A percentile compares a stretch with the other conserved stretches of the same genome.
Evolutionary conservation across 495 filamentous ascomycete genomes (phyloP).

Genomic region (Penicillium goetzii): DNA sequence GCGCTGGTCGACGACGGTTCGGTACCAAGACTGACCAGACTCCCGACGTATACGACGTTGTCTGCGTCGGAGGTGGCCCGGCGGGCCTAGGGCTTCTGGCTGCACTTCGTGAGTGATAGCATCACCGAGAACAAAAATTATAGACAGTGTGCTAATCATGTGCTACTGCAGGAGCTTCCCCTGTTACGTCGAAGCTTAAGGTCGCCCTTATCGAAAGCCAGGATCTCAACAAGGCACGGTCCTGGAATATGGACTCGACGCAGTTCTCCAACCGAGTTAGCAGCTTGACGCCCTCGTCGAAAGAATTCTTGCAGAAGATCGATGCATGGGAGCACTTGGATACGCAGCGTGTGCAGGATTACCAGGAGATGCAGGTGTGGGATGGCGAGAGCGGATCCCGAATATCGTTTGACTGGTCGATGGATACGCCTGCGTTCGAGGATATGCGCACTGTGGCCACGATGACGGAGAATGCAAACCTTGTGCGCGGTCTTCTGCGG

Average conservation of each 20-base stretch:
- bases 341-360: slow-evolving; percentile 72
- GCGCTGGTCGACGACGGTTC: slow-evolving; percentile 36
- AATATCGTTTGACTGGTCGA: slow-evolving; percentile 83
- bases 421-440: slow-evolving; percentile 52
- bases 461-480: slow-evolving; percentile 94
- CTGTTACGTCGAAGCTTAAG: slow-evolving; percentile 73
- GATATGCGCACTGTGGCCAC: slow-evolving; percentile 73
- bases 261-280: slow-evolving; percentile 91
- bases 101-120: slow-evolving; percentile 70
- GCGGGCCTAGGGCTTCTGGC: slow-evolving; percentile 87
- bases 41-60: slow-evolving; percentile 81
- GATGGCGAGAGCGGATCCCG: slow-evolving; percentile 85
- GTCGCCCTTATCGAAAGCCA: slow-evolving; percentile 90
- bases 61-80: slow-evolving; percentile 95
- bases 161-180: slow-evolving; percentile 58
- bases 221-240: slow-evolving; percentile 67
- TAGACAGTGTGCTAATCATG: slow-evolving; percentile 2
- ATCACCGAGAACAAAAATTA: not conserved
- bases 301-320: slow-evolving; percentile 69
- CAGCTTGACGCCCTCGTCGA: slow-evolving; percentile 87
- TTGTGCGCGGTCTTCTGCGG: slow-evolving; percentile 73
- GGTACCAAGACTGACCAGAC: slow-evolving; percentile 29
- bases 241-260: slow-evolving; percentile 65
- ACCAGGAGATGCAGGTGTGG: slow-evolving; percentile 96
- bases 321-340: slow-evolving; percentile 86